Evolutionary conservation across 2,329 filamentous ascomycete genomes (phyloP).

Genomic region (Chaetothyriales sp.): DNA sequence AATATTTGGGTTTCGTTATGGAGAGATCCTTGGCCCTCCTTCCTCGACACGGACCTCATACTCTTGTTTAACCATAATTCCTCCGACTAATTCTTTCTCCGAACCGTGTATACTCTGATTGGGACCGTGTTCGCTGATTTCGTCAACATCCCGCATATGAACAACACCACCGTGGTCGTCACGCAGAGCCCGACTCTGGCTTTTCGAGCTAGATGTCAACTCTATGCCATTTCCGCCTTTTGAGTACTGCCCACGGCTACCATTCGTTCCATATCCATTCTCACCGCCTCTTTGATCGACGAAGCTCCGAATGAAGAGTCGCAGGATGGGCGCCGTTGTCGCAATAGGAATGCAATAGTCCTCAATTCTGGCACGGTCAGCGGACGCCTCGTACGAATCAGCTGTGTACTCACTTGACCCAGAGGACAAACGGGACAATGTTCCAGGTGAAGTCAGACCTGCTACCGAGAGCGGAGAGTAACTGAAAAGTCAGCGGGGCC

Average conservation of each 20-base stretch:
- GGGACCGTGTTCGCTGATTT: neutral
- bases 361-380: slow-evolving; percentile 21
- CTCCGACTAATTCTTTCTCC: slow-evolving; percentile 1
- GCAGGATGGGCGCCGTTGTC: slow-evolving; percentile 23
- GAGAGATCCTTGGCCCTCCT: neutral
- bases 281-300: slow-evolving; percentile 13
- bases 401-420: slow-evolving; percentile 24
- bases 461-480: slow-evolving; percentile 24
- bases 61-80: slow-evolving; percentile 4
- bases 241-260: neutral
- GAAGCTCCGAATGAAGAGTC: slow-evolving; percentile 23
- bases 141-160: slow-evolving; percentile 3
- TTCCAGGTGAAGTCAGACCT: slow-evolving; percentile 26
- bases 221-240: neutral
- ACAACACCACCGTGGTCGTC: neutral
- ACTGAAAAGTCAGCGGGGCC: slow-evolving; percentile 9
- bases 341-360: slow-evolving; percentile 27
- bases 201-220: neutral
- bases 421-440: slow-evolving; percentile 24
- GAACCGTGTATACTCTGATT: slow-evolving; percentile 2
- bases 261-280: slow-evolving; percentile 1
- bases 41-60: slow-evolving; percentile 4
- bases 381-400: neutral
- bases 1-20: no score
- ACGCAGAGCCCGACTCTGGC: neutral